A percentile compares a stretch with the other conserved stretches of the same genome.
phyloP scores from a whole-genome alignment of 192 early-diverging fungal genomes.

The Coemansia sp. region DNA sequence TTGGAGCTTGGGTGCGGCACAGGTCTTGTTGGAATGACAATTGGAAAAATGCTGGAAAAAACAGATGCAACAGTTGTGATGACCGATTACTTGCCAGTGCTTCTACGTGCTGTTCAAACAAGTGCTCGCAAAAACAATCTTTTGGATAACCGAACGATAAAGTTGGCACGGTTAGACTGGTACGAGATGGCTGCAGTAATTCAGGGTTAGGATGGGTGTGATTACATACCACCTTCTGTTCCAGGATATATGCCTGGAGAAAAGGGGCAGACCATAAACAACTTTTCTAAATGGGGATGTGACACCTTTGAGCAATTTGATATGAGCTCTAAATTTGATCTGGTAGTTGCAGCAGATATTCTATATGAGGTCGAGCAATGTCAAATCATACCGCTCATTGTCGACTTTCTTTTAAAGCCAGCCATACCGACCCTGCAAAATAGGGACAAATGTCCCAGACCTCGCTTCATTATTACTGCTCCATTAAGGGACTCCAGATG shows the following conservation, averaged over 20 bases:
- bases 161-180: too few species aligned
- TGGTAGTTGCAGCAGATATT: conserved; percentile 27
- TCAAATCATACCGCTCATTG: conserved; percentile 14
- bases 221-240: background rate
- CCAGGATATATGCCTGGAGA: background rate
- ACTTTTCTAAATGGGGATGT: background rate
- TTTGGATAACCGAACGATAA: too few species aligned
- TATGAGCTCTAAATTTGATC: conserved; percentile 8
- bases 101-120: too few species aligned
- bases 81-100: too few species aligned
- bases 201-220: too few species aligned
- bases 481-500: conserved; percentile 13
- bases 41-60: too few species aligned
- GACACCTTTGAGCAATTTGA: background rate
- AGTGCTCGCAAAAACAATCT: too few species aligned
- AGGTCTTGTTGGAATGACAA: too few species aligned
- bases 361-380: conserved; percentile 29
- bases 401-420: conserved; percentile 7
- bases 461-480: conserved; percentile 15
- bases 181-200: too few species aligned
- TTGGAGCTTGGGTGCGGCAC: too few species aligned
- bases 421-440: too few species aligned
- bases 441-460: background rate
- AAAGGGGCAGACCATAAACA: background rate
- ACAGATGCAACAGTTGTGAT: too few species aligned